Evolutionary conservation across 257 asterid genomes (phyloP).

Genomic region (Handroanthus guayacan): DNA sequence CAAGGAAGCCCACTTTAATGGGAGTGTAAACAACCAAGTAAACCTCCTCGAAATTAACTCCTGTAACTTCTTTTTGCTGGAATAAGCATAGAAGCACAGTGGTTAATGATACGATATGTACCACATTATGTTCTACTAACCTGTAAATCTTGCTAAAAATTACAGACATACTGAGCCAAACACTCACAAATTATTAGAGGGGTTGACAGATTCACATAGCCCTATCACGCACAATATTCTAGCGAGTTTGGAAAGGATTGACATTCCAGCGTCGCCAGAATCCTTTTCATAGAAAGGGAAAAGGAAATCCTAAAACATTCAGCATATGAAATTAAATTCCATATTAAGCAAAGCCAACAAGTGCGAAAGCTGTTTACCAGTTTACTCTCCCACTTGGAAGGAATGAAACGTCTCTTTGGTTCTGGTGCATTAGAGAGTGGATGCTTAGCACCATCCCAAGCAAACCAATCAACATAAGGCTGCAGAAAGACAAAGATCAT

Average conservation of each 20-base stretch:
- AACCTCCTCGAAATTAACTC: not conserved
- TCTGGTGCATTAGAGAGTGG: constrained; percentile 95
- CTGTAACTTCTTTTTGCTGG: not conserved
- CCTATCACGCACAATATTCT: not conserved
- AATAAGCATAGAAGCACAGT: not conserved
- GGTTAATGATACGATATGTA: not conserved
- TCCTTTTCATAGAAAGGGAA: constrained; percentile 1
- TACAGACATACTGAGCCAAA: not conserved
- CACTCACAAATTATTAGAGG: not conserved
- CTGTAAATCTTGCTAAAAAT: not conserved
- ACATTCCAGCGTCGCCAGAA: not conserved
- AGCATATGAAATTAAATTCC: constrained; percentile 6
- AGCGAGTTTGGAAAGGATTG: not conserved
- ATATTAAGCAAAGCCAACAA: constrained; percentile 12
- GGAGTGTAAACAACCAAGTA: constrained; percentile 3
- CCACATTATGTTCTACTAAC: constrained; percentile 13
- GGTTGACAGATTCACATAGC: not conserved
- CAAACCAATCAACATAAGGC: constrained; percentile 89
- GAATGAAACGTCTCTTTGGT: constrained; percentile 97
- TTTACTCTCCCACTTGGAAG: constrained; percentile 93
- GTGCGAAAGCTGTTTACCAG: constrained; percentile 51
- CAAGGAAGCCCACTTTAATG: not conserved
- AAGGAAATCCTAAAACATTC: constrained; percentile 22
- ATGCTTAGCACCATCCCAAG: constrained; percentile 77
- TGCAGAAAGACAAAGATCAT: constrained; percentile 46